Conservation (phyloP, 2,329 filamentous ascomycete species). For the Trichoderma afroharzianum region DNA sequence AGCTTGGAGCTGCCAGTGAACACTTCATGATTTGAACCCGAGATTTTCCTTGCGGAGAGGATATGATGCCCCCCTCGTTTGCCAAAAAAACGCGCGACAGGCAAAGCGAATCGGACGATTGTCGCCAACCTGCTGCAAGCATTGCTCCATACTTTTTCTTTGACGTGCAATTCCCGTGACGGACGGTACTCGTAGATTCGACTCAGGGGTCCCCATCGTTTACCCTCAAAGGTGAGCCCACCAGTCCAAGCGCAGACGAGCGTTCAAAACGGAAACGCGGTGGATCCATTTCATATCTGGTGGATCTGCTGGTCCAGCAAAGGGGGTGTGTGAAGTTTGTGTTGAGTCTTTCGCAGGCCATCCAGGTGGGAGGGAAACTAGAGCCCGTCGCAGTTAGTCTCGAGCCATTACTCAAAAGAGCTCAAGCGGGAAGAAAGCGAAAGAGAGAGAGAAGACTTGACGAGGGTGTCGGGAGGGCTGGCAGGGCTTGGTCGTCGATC, state of each 20-base stretch:
- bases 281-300: neutral
- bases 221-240: slow-evolving; percentile 14
- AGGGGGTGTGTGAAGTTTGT: neutral
- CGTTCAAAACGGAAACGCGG: slow-evolving; percentile 13
- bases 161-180: neutral
- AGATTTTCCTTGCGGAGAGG: neutral
- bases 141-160: neutral
- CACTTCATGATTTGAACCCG: neutral
- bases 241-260: neutral
- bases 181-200: neutral
- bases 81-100: neutral
- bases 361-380: neutral
- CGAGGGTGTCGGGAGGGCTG: neutral
- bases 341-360: neutral
- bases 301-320: neutral
- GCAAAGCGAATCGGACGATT: neutral
- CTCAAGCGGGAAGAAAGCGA: neutral
- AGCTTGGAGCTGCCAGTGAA: neutral
- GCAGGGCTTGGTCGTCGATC: slow-evolving; percentile 9
- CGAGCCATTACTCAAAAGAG: neutral
- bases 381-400: neutral
- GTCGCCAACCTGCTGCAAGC: neutral
- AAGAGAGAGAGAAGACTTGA: neutral
- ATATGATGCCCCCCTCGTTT: neutral
- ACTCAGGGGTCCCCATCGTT: neutral